Base-by-base conservation (phyloP, 2,329 filamentous ascomycete species). In the Xylogone sp. region DNA sequence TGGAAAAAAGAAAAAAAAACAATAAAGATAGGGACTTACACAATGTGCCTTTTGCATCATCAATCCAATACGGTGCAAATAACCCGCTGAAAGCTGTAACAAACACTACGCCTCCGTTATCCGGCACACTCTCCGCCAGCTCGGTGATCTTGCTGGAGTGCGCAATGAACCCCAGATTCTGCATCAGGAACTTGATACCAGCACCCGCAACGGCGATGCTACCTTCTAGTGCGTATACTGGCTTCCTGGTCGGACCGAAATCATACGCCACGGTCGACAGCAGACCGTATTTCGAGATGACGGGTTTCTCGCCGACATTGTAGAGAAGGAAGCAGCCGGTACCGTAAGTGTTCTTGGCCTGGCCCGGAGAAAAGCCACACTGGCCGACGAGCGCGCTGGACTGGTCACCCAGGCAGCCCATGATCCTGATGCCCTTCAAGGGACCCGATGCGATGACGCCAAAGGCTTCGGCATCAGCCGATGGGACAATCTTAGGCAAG, bases 321-420 rank as follows among this genome's bases (percentile, higher is more conserved):
- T 91, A 92, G 6, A 93, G 80, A 58, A 93, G 71, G 74, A 94
- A 94, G 68, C 88, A 92, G 20, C 89, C 89, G 1, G 89, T 93
- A 42, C 89, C 89, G 65, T 93, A 93, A 1, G 89, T 93, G 68
- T 93, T 93, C 75, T 93, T 93, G 46, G 88, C 89, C 51, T 80
- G 76, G 50, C 89, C 89, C 8, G 87, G 84, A 2, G 76, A 78
- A 68, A 93, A 93, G 2, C 84, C 88, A 66, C 87, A 86, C 64
- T 91, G 88, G 21, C 89, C 89, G 22, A 93, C 88, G 43, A 93
- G 72, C 3, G 88, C 89, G 10, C 88, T 86, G 29, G 88, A 91
- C 67, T 94, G 89, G 64, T 94, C 88, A 50, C 89, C 89, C 21
- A 93, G 71, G 68, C 87, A 91, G 56, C 88, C 89, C 7, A 85